These are phyloP conservation scores for Ormosia semicastrata DNA, from an alignment of 306 rosid species.

Conservation along the genomic window DNA sequence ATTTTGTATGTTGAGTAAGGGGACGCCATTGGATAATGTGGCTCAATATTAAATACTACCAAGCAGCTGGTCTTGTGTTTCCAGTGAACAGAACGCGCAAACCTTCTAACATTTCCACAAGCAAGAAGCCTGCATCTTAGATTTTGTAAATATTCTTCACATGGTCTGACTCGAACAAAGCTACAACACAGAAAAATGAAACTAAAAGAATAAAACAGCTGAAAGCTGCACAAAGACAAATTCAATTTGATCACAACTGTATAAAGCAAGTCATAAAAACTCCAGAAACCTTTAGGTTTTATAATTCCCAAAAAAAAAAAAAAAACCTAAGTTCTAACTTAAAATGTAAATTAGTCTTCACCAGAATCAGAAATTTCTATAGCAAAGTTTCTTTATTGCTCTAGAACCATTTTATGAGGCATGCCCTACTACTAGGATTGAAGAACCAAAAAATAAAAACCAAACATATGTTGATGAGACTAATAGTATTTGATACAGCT, in stretches of 20 bases:
- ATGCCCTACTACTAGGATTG: not conserved
- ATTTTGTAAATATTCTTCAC: constrained; percentile 22
- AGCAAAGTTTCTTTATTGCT: not conserved
- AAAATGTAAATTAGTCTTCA: not conserved
- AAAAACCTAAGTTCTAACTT: not conserved
- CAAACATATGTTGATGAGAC: not conserved
- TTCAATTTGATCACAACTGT: not conserved
- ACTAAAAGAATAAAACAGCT: not conserved
- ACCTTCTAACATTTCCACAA: constrained; percentile 46
- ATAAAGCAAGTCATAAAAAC: not conserved
- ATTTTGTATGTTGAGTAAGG: constrained; percentile 31
- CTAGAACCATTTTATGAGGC: not conserved
- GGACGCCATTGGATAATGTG: constrained; percentile 25
- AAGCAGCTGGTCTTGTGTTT: constrained; percentile 26
- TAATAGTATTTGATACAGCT: not conserved
- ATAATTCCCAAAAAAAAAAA: not conserved
- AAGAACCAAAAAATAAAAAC: not conserved
- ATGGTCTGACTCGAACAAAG: constrained; percentile 10
- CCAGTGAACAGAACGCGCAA: constrained; percentile 34
- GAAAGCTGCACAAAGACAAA: not conserved
- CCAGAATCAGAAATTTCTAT: not conserved
- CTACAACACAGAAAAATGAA: not conserved
- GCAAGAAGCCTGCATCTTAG: constrained; percentile 51
- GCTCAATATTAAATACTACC: constrained; percentile 18
- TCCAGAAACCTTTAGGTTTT: not conserved